phyloP scores from a whole-genome alignment of 73 alveolate species.

The Diophrys appendiculata region DNA sequence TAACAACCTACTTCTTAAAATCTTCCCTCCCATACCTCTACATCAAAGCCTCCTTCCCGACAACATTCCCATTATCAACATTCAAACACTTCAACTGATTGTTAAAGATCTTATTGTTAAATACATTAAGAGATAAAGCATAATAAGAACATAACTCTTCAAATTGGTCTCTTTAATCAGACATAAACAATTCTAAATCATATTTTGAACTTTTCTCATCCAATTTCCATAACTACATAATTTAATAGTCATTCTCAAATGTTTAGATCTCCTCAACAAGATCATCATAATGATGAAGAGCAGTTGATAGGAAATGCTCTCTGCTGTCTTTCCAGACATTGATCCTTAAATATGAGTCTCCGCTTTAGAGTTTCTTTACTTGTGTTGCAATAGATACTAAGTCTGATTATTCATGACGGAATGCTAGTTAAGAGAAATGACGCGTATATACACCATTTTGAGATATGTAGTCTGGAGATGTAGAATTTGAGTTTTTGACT shows the following conservation, averaged over 20 bases:
- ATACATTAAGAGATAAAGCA: background rate
- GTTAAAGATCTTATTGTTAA: background rate
- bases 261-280: background rate
- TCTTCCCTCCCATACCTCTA: background rate
- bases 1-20: background rate
- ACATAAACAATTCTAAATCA: too few relatives aligned
- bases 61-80: background rate
- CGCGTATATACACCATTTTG: too few relatives aligned
- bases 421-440: too few relatives aligned
- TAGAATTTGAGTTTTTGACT: too few relatives aligned
- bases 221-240: background rate
- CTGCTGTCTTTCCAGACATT: background rate
- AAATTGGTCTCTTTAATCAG: background rate
- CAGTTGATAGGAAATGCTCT: background rate
- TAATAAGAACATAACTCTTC: background rate
- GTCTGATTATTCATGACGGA: too few relatives aligned
- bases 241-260: background rate
- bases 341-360: too few relatives aligned
- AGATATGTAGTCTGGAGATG: too few relatives aligned
- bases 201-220: background rate
- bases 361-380: too few relatives aligned
- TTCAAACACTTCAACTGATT: too few relatives aligned
- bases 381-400: too few relatives aligned
- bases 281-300: background rate
- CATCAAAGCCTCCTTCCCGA: background rate